Base-by-base conservation (phyloP, 2,329 filamentous ascomycete species). In the Mariannaea elegans region DNA sequence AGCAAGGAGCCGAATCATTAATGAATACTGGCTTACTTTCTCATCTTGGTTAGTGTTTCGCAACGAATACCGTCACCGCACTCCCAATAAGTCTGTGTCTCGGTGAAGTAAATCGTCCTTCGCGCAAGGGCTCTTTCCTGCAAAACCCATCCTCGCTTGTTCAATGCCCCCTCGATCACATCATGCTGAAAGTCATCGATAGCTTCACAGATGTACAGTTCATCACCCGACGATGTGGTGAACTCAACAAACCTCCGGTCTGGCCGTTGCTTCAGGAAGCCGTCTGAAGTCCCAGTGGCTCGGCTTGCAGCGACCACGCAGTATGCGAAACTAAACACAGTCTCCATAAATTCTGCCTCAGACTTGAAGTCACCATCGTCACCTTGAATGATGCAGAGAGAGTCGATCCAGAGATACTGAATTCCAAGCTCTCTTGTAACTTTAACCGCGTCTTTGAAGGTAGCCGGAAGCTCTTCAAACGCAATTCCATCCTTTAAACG, bases 381-480 rank as follows among this genome's bases (percentile, higher is more conserved):
- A 12, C 48, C 61, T 39, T 68, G 63, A 1, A 65, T 29, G n/a
- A 68, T 61, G 14, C 64, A 67, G 3, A 67, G 47, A 0, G 59
- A 32, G 19, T 61, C 54, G 4, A 67, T 60, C 66, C 64, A 68
- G 18, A 68, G 39, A 5, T 62, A 68, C 16, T 46, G 7, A 5
- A 56, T 29, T 0, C 42, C 54, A 2, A 68, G 51, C 1, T 16
- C 18, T 32, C 41, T 45, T 2, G 50, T 24, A 1, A 39, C 44
- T 0, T 49, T 19, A 1, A 49, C 51, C 0, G 63, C 56, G 2
- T 68, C 54, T 1, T 29, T 29, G 14, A 67, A 61, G 1, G 56
- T 64, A 1, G 7, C 32, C 14, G 32, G 46, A 23, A 80, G 4
- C 76, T 90, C 4, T 84, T 90, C 65, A 85, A 87, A 13, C 1